Evolutionary conservation across 805 yeast species (phyloP).

Genomic region (Limtongia smithiae): DNA sequence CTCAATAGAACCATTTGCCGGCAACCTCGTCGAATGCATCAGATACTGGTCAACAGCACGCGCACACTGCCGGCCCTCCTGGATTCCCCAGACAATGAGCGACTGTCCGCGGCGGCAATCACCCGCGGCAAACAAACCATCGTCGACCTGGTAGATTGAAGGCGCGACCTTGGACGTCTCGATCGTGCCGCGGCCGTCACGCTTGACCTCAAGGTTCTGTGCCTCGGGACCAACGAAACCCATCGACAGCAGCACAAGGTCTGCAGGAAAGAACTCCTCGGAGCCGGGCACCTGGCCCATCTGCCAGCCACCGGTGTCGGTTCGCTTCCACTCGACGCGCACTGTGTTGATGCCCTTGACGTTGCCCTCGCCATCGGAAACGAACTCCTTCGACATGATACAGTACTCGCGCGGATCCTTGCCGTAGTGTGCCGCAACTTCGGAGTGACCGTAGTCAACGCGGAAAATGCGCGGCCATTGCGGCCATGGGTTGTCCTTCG

Average conservation of each 20-base stretch:
- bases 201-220: slow-evolving; percentile 59
- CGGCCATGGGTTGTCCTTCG: slow-evolving; percentile 98
- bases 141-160: slow-evolving; percentile 61
- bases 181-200: slow-evolving; percentile 83
- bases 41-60: slow-evolving; percentile 80
- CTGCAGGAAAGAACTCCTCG: slow-evolving; percentile 93
- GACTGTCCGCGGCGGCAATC: slow-evolving; percentile 99
- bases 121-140: slow-evolving; percentile 88
- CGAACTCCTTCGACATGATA: slow-evolving; percentile 90
- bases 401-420: slow-evolving; percentile 97
- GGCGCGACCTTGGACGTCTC: slow-evolving; percentile 51
- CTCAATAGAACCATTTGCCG: slow-evolving; percentile 91
- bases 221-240: slow-evolving; percentile 97
- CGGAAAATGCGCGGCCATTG: slow-evolving; percentile 99
- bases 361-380: slow-evolving; percentile 91
- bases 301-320: slow-evolving; percentile 96
- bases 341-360: slow-evolving; percentile 94
- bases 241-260: slow-evolving; percentile 89
- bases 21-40: slow-evolving; percentile 76
- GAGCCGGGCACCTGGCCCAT: slow-evolving; percentile 96
- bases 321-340: slow-evolving; percentile 96
- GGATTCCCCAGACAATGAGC: slow-evolving; percentile 98
- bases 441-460: slow-evolving; percentile 96
- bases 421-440: slow-evolving; percentile 91
- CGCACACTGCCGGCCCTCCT: slow-evolving; percentile 99